Evolutionary conservation across 208 protist genomes (phyloP), one percentile per base, ranked within the genome.

Genomic region (Trypanosoma theileri): DNA sequence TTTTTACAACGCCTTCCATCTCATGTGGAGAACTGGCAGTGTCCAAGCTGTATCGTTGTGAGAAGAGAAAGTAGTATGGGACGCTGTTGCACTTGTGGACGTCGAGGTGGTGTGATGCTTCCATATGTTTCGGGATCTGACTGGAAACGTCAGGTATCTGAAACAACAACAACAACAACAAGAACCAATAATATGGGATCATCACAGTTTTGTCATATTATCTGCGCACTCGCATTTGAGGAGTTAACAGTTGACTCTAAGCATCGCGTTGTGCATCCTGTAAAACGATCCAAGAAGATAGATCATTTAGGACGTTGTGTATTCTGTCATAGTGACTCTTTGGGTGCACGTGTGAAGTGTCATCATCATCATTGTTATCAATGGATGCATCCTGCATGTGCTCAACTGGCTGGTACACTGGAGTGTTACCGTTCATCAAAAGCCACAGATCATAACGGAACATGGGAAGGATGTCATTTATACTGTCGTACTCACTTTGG

Each of bases 401-500:
- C 84, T 17, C 77, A 79, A 19, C 74, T 75, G 60, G 80, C 79
- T 11, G 79, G 81, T 51, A 82, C 83, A 9, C 46, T 85, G 4
- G 85, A 91, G 60, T 89, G 84, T 64, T 77, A 55, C 26, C 19
- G 52, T 7, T 28, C 16, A 8, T 13, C 57, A 42, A n/a, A 70
- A n/a, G 24, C 11, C 7, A 48, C 14, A 17, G n/a, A 17, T 26
- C 9, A 24, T 13, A 42, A 19, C 7, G 19, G 22, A n/a, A 6
- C 40, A 41, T 93, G 87, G 87, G 44, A 70, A 10, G 73, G 79
- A 56, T 91, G 85, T 69, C 78, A 70, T 40, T 66, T 80, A 10
- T 94, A 86, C 63, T 94, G 88, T 71, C 59, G 59, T 19, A 75
- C 79, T 53, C 88, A 94, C 76, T 87, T 82, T 61, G 76, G 75